Evolutionary conservation across 768 basidiomycete genomes (phyloP).

Genomic region (Naganishia friedmannii): DNA sequence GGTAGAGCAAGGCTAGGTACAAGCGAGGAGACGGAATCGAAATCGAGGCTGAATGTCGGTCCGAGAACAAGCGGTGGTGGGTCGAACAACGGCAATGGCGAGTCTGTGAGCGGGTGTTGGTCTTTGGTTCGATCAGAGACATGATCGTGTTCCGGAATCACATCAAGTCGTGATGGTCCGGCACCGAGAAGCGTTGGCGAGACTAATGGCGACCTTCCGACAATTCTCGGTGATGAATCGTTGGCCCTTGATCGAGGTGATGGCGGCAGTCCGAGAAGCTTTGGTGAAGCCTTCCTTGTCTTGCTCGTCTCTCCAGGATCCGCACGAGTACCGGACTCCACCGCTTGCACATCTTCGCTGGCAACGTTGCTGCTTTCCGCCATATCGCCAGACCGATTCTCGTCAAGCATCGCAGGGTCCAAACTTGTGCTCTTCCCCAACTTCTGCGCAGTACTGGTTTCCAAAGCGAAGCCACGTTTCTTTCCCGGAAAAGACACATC

Average conservation of each 20-base stretch:
- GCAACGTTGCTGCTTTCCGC: neutral
- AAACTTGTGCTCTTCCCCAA: neutral
- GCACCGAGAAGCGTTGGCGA: constrained; percentile 1
- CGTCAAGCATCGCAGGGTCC: neutral
- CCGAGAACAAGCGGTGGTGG: constrained; percentile 13
- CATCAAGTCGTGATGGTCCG: constrained; percentile 2
- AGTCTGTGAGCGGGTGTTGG: neutral
- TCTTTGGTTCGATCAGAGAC: neutral
- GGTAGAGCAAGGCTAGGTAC: neutral
- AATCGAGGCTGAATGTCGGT: constrained; percentile 9
- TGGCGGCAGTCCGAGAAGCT: neutral
- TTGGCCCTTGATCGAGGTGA: neutral
- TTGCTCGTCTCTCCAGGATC: neutral
- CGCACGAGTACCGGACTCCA: neutral
- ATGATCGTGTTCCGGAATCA: constrained; percentile 23
- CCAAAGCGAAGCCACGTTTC: neutral
- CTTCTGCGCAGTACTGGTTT: neutral
- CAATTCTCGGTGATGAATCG: constrained; percentile 2
- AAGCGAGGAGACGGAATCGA: constrained; percentile 12
- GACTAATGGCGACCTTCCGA: constrained; percentile 7
- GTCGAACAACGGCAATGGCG: neutral
- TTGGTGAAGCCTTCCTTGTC: neutral
- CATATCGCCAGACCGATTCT: neutral
- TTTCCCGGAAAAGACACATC: constrained; percentile 28
- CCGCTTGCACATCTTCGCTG: neutral